Evolutionary conservation across 768 basidiomycete genomes (phyloP), one percentile per base, ranked within the genome.

Genomic region (Amanita rubescens): DNA sequence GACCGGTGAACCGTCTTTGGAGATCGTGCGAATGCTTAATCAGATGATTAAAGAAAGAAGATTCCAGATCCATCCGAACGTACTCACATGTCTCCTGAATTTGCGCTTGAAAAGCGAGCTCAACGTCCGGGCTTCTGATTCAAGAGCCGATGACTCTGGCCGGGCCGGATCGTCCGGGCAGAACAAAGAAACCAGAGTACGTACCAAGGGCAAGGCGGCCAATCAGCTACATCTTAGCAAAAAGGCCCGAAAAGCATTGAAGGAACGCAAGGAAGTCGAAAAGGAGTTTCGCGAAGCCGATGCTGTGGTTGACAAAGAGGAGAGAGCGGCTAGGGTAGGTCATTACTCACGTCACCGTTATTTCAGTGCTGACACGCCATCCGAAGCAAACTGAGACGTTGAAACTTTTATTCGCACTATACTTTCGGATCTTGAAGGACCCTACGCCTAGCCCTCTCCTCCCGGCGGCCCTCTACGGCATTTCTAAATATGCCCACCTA

Each of bases 1-100:
- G 17, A 87, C 87, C 10, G 93, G 94, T 15, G 69, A 72, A 9
- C 75, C 88, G 45, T 96, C 96, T 3, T 78, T 97, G 54, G 92
- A 96, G 66, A 73, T 85, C 54, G 90, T 98, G 38, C 88, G 94
- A 42, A 74, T 97, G 35, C 69, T 99, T 57, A 94, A 96, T 60
- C 83, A 94, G 55, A 97, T 97, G 90, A 81, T 96, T 66, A 97
- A 95, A 67, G 95, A 96, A 64, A 84, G 85, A 30, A 81, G 82
- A 58, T 99, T 90, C 71, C 84, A 85, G 58, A 84, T 98, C 38
- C 87, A 94, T 63, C 91, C 95, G 8, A 84, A 90, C 55, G 88
- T 94, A 43, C 76, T 98, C 43, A 80, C 85, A 12, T 90, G 88
- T 65, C 79, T 99, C 3, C 75, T 91, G 49, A 79, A 90, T 62